Evolutionary conservation across 306 rosid species (phyloP), one percentile per base, ranked within the genome.

Genomic region (Lathyrus tuberosus): DNA sequence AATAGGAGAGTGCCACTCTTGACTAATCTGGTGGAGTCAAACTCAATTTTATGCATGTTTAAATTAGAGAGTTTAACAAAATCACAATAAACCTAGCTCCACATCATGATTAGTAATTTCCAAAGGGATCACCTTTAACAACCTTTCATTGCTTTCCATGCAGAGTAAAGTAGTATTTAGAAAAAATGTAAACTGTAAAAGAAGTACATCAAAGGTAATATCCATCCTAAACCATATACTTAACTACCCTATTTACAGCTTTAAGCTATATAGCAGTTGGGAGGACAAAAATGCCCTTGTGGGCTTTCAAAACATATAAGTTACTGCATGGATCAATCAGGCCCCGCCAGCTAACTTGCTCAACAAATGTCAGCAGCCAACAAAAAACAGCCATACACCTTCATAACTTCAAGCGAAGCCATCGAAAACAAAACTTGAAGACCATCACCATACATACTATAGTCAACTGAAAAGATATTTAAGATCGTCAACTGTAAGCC

Each of bases 401-500:
- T 24, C 20, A 15, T 0, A 54, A 53, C 38, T 40, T 52, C 57
- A 37, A 9, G 24, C 53, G 49, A 37, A 57, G 56, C 61, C 37
- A 3, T 56, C 67, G 30, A 65, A 42, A 81, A 47, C 48, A 41
- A 52, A 78, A 66, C 31, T 17, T 63, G 11, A 57, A 66, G 71
- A 20, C 12, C 76, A 43, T 7, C 61, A 40, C 15, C 56, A 77
- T 70, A 62, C 65, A 61, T 57, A 57, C 35, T 56, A 70, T 6
- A 42, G 62, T 13, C 49, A 56, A 44, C 16, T 91, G 69, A 94
- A 94, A 43, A 94, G 95, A 85, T 94, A 94, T 76, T 79, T 94
- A 58, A 94, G 95, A 82, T 94, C 99, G 63, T 94, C 97, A 48
- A 94, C 92, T 1, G 99, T 91, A 65, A 94, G 85, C 70, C 99